Conservation (phyloP, 108 stramenopile species). For the Schizochytrium sp. region DNA sequence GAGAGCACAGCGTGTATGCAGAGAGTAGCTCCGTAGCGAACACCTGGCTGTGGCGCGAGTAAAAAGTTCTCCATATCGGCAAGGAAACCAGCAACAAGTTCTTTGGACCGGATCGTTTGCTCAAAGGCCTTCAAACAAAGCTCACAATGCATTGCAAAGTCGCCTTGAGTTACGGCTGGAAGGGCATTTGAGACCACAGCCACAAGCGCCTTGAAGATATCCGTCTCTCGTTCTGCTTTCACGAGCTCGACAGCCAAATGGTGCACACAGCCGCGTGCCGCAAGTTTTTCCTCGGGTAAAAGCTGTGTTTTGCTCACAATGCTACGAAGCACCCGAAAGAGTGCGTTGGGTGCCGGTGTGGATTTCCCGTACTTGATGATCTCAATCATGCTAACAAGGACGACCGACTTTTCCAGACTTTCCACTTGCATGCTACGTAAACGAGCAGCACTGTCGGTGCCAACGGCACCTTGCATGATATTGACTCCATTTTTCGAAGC, state of each 20-base stretch:
- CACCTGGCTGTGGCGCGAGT: neutral
- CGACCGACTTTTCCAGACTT: neutral
- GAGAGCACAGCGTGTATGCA: neutral
- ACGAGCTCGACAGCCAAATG: too few species aligned
- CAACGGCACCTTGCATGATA: neutral
- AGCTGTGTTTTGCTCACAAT: neutral
- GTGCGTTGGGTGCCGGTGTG: neutral
- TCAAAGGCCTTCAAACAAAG: neutral
- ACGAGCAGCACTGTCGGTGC: neutral
- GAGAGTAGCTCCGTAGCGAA: neutral
- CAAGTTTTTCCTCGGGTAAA: too few species aligned
- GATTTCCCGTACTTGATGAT: neutral
- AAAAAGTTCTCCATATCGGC: neutral
- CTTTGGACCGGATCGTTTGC: neutral
- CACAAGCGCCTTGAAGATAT: too few species aligned
- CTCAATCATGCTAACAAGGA: neutral
- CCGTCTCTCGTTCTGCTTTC: too few species aligned
- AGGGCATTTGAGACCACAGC: too few species aligned
- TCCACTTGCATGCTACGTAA: neutral
- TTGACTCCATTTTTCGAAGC: neutral
- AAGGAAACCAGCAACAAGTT: neutral
- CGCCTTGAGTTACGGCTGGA: too few species aligned
- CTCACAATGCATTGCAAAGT: too few species aligned
- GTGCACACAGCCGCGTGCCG: too few species aligned
- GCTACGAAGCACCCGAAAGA: neutral